Percentiles rank a stretch among this genome's conserved stretches.
phyloP scores from a whole-genome alignment of 2,329 filamentous ascomycete species.

The Fusarium sp. region DNA sequence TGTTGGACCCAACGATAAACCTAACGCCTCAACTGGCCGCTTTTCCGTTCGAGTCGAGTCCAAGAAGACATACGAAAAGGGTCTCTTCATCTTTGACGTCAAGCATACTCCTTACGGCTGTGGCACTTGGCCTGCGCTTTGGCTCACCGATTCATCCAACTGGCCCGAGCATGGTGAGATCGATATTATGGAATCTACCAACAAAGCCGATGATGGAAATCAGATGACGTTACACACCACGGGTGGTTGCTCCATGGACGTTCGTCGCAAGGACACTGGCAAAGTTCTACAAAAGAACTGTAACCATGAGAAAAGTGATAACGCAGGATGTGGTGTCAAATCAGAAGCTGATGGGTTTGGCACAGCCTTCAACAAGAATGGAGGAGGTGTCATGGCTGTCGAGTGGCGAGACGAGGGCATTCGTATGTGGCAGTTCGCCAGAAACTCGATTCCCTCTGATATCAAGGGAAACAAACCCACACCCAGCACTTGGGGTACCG shows the following conservation, averaged over 20 bases:
- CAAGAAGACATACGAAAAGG: conserved; percentile 69
- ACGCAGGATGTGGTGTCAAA: conserved; percentile 70
- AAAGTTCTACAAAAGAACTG: conserved; percentile 60
- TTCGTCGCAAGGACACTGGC: conserved; percentile 68
- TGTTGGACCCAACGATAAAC: conserved; percentile 61
- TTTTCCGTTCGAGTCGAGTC: conserved; percentile 74
- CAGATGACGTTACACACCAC: conserved; percentile 72
- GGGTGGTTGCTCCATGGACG: conserved; percentile 64
- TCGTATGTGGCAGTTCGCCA: conserved; percentile 71
- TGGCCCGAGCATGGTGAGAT: conserved; percentile 76
- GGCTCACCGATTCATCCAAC: conserved; percentile 71
- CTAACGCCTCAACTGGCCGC: conserved; percentile 69
- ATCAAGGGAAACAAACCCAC: conserved; percentile 67
- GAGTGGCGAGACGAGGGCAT: conserved; percentile 73
- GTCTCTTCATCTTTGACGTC: conserved; percentile 77
- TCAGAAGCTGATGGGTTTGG: conserved; percentile 63
- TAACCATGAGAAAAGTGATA: conserved; percentile 63
- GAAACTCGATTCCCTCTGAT: conserved; percentile 63
- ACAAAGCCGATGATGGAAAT: conserved; percentile 67
- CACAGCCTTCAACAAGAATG: conserved; percentile 62
- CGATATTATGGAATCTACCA: conserved; percentile 71
- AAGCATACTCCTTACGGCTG: conserved; percentile 74
- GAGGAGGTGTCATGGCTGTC: conserved; percentile 71
- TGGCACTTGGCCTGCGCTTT: conserved; percentile 75
- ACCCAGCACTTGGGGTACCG: conserved; percentile 71